Conservation (phyloP, 2,329 filamentous ascomycete species). For the Verticillium nonalfalfae region DNA sequence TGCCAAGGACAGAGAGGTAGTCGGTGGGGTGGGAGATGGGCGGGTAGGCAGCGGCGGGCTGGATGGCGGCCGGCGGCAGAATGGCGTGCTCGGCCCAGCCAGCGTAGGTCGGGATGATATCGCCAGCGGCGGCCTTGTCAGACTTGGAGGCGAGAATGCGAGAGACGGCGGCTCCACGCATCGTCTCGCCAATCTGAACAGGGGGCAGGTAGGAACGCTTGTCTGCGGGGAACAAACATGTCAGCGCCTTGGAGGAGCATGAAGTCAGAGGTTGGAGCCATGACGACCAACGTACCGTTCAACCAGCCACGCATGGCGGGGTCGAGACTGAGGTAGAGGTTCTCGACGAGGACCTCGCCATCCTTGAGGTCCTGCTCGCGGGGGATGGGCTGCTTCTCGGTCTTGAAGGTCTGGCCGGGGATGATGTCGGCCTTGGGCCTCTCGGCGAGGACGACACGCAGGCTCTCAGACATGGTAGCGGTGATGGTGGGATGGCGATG, state of each 20-base stretch:
- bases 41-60: conserved; percentile 32
- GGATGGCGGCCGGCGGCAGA: conserved; percentile 42
- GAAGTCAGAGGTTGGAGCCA: neutral
- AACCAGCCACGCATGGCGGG: conserved; percentile 74
- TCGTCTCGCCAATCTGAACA: conserved; percentile 59
- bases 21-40: conserved; percentile 43
- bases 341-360: conserved; percentile 57
- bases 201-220: conserved; percentile 58
- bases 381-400: conserved; percentile 44
- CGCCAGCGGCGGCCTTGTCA: conserved; percentile 46
- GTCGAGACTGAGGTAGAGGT: conserved; percentile 62
- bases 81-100: conserved; percentile 66
- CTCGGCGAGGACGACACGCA: conserved; percentile 54
- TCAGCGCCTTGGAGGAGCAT: neutral
- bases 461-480: conserved; percentile 36
- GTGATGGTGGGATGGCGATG: neutral
- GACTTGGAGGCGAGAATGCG: conserved; percentile 57
- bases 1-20: conserved; percentile 54
- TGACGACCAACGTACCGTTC: conserved; percentile 33
- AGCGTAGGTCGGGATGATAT: conserved; percentile 44
- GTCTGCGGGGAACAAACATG: conserved; percentile 21
- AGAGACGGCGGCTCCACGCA: conserved; percentile 58
- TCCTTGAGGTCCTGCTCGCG: conserved; percentile 48
- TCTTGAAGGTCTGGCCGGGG: conserved; percentile 57
- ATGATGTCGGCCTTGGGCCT: conserved; percentile 55